Evolutionary conservation across 345 rosid genomes (phyloP).

Genomic region (Lumnitzera littorea): DNA sequence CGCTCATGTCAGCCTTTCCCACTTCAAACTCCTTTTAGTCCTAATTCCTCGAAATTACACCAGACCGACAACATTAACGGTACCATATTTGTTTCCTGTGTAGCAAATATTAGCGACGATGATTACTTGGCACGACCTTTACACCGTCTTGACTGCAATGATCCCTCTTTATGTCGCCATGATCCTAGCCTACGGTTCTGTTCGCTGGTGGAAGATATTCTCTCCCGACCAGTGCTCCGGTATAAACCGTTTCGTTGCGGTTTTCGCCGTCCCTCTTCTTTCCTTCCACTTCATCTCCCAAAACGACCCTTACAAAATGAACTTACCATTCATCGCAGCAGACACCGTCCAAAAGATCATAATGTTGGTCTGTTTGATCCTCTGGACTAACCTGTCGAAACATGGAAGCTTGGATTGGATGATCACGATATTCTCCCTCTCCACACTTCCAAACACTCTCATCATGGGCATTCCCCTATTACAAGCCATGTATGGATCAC

Average conservation of each 20-base stretch:
- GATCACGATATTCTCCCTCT: slow-evolving; percentile 85
- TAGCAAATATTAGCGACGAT: slow-evolving; percentile 16
- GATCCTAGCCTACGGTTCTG: slow-evolving; percentile 92
- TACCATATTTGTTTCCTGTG: background rate
- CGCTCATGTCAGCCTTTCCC: no score
- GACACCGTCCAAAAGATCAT: slow-evolving; percentile 81
- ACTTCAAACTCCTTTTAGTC: no score
- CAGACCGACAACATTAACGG: no score
- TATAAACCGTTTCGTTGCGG: slow-evolving; percentile 89
- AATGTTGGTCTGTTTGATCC: slow-evolving; percentile 47
- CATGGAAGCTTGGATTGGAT: slow-evolving; percentile 85
- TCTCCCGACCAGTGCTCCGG: slow-evolving; percentile 96
- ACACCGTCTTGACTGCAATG: slow-evolving; percentile 85
- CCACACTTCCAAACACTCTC: slow-evolving; percentile 87
- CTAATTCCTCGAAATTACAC: no score
- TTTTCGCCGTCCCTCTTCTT: slow-evolving; percentile 88
- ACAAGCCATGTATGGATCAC: slow-evolving; percentile 76
- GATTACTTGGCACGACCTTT: slow-evolving; percentile 71
- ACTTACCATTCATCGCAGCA: slow-evolving; percentile 80
- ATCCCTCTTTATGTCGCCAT: slow-evolving; percentile 91
- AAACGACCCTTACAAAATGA: slow-evolving; percentile 78
- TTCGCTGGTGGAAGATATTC: slow-evolving; percentile 96
- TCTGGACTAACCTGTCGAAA: slow-evolving; percentile 55
- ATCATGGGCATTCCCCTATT: slow-evolving; percentile 95
- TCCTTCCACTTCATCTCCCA: slow-evolving; percentile 94